Evolutionary conservation across 2,329 filamentous ascomycete genomes (phyloP), one percentile per base, ranked within the genome.

Genomic region (Fusarium avenaceum): DNA sequence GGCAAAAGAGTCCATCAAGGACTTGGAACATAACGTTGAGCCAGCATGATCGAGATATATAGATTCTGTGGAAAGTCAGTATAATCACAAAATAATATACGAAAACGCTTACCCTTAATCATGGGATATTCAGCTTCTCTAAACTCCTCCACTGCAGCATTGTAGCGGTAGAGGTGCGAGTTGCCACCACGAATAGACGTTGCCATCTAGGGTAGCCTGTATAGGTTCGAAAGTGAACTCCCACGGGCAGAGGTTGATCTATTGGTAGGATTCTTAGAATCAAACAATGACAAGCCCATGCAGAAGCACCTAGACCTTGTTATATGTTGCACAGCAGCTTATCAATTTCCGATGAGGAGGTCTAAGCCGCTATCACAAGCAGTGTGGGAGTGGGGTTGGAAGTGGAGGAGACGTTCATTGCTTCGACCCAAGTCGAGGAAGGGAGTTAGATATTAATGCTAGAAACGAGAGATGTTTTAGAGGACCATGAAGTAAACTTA

Each of bases 11-110:
- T 95, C 91, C 78, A 98, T 89, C 24, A 96, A 80, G 30, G 92
- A 94, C 77, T 91, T 95, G 42, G 93, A 84, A 75, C 92, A 93
- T 1, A 92, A 83, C 0, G 94, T 95, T n/a, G 93, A 92, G n/a
- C 94, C 95, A 0, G 94, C 94, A 90, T 98, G 94, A 73, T 98
- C 95, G 57, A 98, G 89, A 77, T 97, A 98, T 46, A 90, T 84
- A 11, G 88, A 88, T 52, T 86, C 92, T 95, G 55, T 30, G 4
- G 20, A 10, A 43, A n/a, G 39, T 69, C 14, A 69, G 53, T 39
- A 39, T 10, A 26, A 8, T n/a, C 15, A 15, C 6, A 33, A 39
- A 4, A 6, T 14, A 28, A 13, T 40, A 2, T n/a, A 44, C 26
- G 30, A 13, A 20, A 19, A 45, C 44, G 62, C 17, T 74, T 57